Base-by-base conservation (phyloP, 169 alveolate species). In the Plasmodium malariae region DNA sequence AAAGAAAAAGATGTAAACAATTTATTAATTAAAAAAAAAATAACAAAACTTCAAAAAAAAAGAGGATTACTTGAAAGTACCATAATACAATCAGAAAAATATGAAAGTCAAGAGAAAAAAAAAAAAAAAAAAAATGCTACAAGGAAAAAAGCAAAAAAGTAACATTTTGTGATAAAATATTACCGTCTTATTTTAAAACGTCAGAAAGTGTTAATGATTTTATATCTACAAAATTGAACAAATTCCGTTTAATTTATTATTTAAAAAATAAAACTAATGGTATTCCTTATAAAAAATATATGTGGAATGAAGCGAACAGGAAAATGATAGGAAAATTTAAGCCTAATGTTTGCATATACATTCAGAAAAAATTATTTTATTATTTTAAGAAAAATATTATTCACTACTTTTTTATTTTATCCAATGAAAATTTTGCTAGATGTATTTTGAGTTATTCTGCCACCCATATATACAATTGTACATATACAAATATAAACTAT, bases 401-500 rank as follows among this genome's bases (percentile, higher is more conserved):
- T 51, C 57, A 48, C 11, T 83, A 83, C 55, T 83, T 83, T 67
- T 83, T 83, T 60, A 67, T 83, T 19, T 67, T 83, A 67, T 65
- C 55, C 7, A 83, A 83, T 83, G 91, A 83, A 83, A 67, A 60
- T 34, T 67, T 83, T 28, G 43, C 91, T 14, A 83, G 85, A 19
- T 83, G 80, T 65, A 65, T 83, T 21, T 17, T 83, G 43, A 83
- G 67, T 45, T 83, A 83, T 28, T 83, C 67, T 36, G 45, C 48
- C 48, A 83, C 91, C 28, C 59, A 83, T 57, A 83, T 83, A 67
- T 83, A 83, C 51, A 83, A 65, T 55, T 83, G 74, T 43, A 83
- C 65, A 37, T 83, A 83, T 59, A 67, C 73, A 28, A 83, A 83
- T 57, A 67, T 83, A 70, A 83, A 83, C 54, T 83, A 83, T 60